Conservation (phyloP, 2,329 filamentous ascomycete genomes). For the Verticillium klebahnii region DNA sequence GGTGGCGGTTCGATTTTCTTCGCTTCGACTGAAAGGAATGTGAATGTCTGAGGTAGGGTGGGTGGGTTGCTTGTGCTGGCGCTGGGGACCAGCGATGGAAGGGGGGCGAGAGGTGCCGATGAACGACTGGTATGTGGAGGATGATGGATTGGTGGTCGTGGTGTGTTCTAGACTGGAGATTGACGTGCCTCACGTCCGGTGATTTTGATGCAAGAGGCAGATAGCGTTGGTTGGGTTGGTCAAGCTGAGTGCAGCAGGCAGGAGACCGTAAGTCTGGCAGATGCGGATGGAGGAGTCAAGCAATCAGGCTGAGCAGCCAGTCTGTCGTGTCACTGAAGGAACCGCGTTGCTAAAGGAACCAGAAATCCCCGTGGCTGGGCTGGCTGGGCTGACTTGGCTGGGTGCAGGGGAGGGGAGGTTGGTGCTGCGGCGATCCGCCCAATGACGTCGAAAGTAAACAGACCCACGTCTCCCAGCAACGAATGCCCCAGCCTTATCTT, state of each 20-base stretch:
- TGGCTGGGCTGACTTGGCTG: background rate
- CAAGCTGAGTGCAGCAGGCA: background rate
- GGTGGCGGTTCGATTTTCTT: slow-evolving; percentile 5
- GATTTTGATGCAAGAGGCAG: background rate
- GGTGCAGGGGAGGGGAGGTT: slow-evolving; percentile 8
- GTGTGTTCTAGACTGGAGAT: background rate
- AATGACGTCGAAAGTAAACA: slow-evolving; percentile 30
- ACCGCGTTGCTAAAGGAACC: slow-evolving; percentile 20
- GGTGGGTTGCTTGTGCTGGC: background rate
- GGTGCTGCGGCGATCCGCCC: slow-evolving; percentile 6
- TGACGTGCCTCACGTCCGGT: background rate
- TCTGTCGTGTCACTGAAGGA: background rate
- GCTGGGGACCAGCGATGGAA: background rate
- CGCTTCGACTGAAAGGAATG: background rate
- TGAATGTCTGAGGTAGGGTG: background rate
- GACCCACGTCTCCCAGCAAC: slow-evolving; percentile 18
- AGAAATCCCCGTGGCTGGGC: slow-evolving; percentile 17
- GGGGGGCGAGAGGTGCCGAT: background rate
- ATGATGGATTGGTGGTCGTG: background rate
- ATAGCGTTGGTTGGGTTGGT: background rate
- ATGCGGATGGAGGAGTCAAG: background rate
- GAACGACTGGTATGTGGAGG: background rate
- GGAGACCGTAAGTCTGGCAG: background rate
- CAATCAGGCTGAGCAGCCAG: background rate
- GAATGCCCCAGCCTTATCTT: background rate